Conservation (phyloP, 345 rosid genomes). For the Punica granatum region DNA sequence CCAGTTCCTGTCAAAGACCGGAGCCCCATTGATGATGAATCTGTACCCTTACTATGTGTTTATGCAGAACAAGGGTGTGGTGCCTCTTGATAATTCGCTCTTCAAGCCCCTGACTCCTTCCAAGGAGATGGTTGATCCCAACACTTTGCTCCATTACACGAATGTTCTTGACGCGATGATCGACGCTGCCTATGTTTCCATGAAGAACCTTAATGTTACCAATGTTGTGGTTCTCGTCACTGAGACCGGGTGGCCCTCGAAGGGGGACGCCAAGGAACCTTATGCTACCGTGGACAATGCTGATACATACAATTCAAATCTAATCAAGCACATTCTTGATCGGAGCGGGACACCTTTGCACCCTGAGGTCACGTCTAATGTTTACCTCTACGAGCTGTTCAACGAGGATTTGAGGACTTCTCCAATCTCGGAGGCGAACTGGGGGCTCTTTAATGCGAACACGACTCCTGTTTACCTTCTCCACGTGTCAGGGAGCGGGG, state of each 20-base stretch:
- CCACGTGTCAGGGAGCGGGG: slow-evolving; percentile 86
- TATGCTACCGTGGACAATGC: slow-evolving; percentile 81
- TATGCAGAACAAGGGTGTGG: slow-evolving; percentile 94
- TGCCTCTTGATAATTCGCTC: slow-evolving; percentile 80
- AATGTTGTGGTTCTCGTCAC: slow-evolving; percentile 78
- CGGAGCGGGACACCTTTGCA: slow-evolving; percentile 74
- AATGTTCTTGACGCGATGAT: slow-evolving; percentile 94
- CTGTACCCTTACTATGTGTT: slow-evolving; percentile 93
- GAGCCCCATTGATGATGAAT: slow-evolving; percentile 92
- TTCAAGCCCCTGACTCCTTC: slow-evolving; percentile 85
- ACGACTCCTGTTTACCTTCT: slow-evolving; percentile 80
- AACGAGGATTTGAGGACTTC: slow-evolving; percentile 77
- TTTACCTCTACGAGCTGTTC: slow-evolving; percentile 78
- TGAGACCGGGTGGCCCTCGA: slow-evolving; percentile 85
- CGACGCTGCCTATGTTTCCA: slow-evolving; percentile 83
- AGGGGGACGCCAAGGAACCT: slow-evolving; percentile 81
- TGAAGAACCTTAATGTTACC: slow-evolving; percentile 81
- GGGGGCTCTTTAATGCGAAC: slow-evolving; percentile 89
- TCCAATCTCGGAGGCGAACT: slow-evolving; percentile 74
- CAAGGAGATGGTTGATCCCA: slow-evolving; percentile 97
- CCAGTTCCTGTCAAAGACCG: slow-evolving; percentile 70
- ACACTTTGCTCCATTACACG: slow-evolving; percentile 87
- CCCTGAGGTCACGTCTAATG: slow-evolving; percentile 75
- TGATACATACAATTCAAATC: slow-evolving; percentile 76
- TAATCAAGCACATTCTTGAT: slow-evolving; percentile 85